phyloP scores from a whole-genome alignment of 2,329 filamentous ascomycete genomes.

The Clonostachys sp. region DNA sequence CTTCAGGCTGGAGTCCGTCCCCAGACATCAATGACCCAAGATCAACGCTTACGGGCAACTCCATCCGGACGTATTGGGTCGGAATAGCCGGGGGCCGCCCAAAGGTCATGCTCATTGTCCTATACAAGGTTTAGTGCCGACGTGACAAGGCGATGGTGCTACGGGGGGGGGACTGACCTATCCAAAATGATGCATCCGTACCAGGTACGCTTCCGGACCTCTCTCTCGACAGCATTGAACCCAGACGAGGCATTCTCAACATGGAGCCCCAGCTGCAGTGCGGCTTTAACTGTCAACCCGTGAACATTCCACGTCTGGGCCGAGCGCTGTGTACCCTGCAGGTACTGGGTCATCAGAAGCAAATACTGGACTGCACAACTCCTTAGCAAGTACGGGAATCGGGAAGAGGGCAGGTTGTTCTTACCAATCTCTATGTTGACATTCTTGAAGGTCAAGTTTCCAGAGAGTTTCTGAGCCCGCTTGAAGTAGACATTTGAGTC shows the following conservation, averaged over 20 bases:
- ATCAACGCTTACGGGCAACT: neutral
- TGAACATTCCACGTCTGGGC: neutral
- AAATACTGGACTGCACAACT: no score
- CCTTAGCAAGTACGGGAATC: neutral
- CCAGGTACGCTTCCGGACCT: neutral
- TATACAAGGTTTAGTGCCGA: no score
- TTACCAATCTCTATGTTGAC: constrained; percentile 1
- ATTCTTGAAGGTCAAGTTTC: neutral
- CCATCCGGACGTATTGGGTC: neutral
- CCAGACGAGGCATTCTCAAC: neutral
- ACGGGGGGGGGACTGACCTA: neutral
- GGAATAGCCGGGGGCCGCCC: neutral
- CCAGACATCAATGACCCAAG: neutral
- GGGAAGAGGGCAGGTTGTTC: neutral
- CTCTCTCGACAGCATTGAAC: neutral
- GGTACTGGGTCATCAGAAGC: no score
- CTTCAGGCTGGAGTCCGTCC: neutral
- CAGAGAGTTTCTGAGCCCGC: neutral
- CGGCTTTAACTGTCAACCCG: no score
- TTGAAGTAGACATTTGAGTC: neutral
- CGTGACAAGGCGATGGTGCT: neutral
- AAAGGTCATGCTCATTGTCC: neutral
- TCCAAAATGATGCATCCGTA: neutral
- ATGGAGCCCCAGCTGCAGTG: neutral
- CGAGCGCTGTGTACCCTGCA: neutral